Evolutionary conservation across 331 rosid genomes (phyloP).

Genomic region (Quercus tomentella): DNA sequence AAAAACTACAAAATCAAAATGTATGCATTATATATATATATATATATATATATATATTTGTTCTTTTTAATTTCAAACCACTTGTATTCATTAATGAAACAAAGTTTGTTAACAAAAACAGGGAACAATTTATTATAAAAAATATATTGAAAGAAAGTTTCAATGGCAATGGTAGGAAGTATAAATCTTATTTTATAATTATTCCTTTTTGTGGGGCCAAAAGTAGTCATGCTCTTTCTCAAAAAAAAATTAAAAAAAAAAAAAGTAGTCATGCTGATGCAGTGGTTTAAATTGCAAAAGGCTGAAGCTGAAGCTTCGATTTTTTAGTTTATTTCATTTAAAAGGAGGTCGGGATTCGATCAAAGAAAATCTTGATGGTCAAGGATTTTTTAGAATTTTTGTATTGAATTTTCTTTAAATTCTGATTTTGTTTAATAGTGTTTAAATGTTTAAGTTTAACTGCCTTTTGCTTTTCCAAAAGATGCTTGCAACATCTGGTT

Average conservation of each 20-base stretch:
- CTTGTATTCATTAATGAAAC: not conserved
- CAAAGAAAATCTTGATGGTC: not conserved
- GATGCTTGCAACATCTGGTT: too few species aligned
- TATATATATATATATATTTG: not conserved
- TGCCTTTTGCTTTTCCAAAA: too few species aligned
- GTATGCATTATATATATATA: too few species aligned
- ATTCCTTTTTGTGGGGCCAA: not conserved
- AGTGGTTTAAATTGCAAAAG: not conserved
- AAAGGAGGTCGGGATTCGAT: slow-evolving; percentile 10
- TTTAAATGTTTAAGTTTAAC: too few species aligned
- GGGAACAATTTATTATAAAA: not conserved
- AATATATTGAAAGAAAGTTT: not conserved
- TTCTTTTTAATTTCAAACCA: not conserved
- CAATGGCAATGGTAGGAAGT: too few species aligned
- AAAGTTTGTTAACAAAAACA: not conserved
- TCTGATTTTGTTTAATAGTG: not conserved
- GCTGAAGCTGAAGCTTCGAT: not conserved
- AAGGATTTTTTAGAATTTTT: not conserved
- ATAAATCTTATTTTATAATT: not conserved
- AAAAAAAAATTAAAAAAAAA: too few species aligned
- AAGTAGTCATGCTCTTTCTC: not conserved
- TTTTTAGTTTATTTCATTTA: not conserved
- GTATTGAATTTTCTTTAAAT: not conserved
- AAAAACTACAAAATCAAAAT: not conserved
- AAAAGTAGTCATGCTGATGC: too few species aligned